Conservation (phyloP, 768 basidiomycete species). For the Psilocybe cubensis region DNA sequence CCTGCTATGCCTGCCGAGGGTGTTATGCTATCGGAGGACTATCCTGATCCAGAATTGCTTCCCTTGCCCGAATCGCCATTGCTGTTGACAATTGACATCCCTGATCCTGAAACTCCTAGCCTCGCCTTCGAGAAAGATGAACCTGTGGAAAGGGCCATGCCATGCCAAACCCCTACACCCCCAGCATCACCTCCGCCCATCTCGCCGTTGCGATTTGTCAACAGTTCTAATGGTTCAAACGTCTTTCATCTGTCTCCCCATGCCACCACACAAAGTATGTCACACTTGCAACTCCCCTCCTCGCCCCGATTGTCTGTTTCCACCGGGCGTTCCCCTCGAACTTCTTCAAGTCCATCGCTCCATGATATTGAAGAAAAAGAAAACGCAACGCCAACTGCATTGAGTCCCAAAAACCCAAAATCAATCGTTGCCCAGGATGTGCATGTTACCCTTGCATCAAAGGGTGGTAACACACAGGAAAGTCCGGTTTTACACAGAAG, state of each 20-base stretch:
- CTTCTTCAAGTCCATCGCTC: not conserved
- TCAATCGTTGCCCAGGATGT: not conserved
- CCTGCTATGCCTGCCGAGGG: not conserved
- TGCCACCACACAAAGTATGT: not conserved
- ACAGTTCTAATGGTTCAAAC: not conserved
- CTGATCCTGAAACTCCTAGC: not conserved
- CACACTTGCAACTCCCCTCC: not conserved
- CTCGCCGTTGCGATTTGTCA: constrained; percentile 6
- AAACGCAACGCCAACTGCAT: constrained; percentile 5
- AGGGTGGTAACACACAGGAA: not conserved
- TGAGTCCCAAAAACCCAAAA: not conserved
- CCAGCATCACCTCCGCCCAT: constrained; percentile 44
- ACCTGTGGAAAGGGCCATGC: not conserved
- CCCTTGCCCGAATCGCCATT: constrained; percentile 34
- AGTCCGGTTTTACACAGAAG: not conserved
- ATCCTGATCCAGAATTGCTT: constrained; percentile 46
- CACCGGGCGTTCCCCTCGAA: not conserved
- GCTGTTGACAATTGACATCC: not conserved
- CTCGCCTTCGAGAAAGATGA: not conserved
- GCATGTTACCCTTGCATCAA: not conserved
- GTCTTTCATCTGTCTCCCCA: not conserved
- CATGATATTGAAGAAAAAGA: constrained; percentile 16
- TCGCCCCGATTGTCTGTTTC: constrained; percentile 4
- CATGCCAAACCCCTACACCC: constrained; percentile 44
- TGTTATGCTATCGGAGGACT: constrained; percentile 9